A percentile compares a stretch with the other conserved stretches of the same genome.
Evolutionary conservation across 129 eudicot species (phyloP).

Genomic region (Flaveria sonorensis): DNA sequence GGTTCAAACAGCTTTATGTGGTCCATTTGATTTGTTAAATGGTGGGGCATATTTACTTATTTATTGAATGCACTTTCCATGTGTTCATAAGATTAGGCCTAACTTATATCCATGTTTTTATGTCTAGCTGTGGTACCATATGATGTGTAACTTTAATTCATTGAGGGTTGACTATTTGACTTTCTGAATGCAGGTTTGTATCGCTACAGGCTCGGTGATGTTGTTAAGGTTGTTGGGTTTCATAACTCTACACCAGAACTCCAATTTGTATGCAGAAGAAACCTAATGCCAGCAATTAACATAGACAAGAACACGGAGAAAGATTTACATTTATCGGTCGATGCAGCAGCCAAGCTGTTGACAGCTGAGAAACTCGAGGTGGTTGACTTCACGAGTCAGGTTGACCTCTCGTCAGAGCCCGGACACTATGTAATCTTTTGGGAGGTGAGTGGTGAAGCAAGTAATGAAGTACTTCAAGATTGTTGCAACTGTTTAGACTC

Average conservation of each 20-base stretch:
- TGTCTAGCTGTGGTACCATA: conserved; percentile 16
- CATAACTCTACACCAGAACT: conserved; percentile 85
- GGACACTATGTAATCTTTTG: conserved; percentile 78
- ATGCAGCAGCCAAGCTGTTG: conserved; percentile 60
- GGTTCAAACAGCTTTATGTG: too few species aligned
- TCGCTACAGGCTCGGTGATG: conserved; percentile 76
- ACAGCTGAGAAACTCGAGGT: conserved; percentile 61
- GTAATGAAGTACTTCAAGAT: conserved; percentile 48
- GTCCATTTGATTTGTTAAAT: too few species aligned
- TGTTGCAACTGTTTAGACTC: conserved; percentile 82
- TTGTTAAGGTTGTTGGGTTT: conserved; percentile 83
- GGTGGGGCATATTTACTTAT: too few species aligned
- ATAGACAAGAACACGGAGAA: conserved; percentile 88
- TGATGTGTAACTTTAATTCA: conserved; percentile 8
- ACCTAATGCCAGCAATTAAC: conserved; percentile 73
- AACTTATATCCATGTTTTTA: not conserved
- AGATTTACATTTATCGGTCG: conserved; percentile 68
- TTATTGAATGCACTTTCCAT: too few species aligned
- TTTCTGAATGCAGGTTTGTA: conserved; percentile 63
- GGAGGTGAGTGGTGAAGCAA: conserved; percentile 70
- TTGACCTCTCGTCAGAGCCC: conserved; percentile 65
- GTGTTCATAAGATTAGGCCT: too few species aligned
- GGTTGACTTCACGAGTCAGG: conserved; percentile 79
- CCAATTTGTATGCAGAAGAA: conserved; percentile 73
- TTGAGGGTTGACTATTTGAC: conserved; percentile 24